These are phyloP conservation scores for Neocatenulostroma microsporum DNA, from an alignment of 2,329 filamentous ascomycete genomes.

Conservation along the genomic window DNA sequence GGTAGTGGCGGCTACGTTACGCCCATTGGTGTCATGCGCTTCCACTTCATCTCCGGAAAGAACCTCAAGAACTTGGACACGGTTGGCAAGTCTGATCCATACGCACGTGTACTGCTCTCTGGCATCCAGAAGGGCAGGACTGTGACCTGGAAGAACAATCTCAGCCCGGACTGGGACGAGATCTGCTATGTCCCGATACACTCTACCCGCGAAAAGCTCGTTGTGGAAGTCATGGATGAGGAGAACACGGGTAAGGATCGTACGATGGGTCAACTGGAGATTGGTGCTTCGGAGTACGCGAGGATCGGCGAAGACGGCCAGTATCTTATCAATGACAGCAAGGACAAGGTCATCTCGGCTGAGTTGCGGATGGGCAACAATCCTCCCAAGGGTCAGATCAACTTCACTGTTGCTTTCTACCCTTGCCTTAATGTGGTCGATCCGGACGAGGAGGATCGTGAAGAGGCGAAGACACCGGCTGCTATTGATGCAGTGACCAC, in stretches of 20 bases:
- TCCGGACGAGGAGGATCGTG: slow-evolving; percentile 72
- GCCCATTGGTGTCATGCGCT: slow-evolving; percentile 87
- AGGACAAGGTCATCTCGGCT: slow-evolving; percentile 53
- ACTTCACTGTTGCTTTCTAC: slow-evolving; percentile 82
- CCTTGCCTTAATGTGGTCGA: slow-evolving; percentile 81
- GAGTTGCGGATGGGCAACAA: slow-evolving; percentile 68
- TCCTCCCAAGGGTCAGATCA: slow-evolving; percentile 67
- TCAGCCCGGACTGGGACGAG: slow-evolving; percentile 94
- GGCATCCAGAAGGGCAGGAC: slow-evolving; percentile 86
- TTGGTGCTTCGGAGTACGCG: slow-evolving; percentile 72
- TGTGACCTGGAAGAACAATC: slow-evolving; percentile 91
- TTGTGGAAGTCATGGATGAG: slow-evolving; percentile 92
- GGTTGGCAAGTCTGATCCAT: slow-evolving; percentile 94
- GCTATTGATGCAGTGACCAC: neutral
- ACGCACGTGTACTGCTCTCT: slow-evolving; percentile 78
- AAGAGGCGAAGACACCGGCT: slow-evolving; percentile 11
- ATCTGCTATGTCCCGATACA: slow-evolving; percentile 91
- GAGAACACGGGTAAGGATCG: slow-evolving; percentile 89
- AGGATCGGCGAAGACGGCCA: slow-evolving; percentile 70
- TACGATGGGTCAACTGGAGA: slow-evolving; percentile 71
- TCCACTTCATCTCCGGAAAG: slow-evolving; percentile 79
- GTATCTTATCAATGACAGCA: slow-evolving; percentile 70
- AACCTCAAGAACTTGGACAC: slow-evolving; percentile 88
- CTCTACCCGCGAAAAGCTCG: slow-evolving; percentile 71
- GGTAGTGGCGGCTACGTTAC: slow-evolving; percentile 84